Conservation (phyloP, 2,329 filamentous ascomycete genomes). For the Alternaria burnsii region DNA sequence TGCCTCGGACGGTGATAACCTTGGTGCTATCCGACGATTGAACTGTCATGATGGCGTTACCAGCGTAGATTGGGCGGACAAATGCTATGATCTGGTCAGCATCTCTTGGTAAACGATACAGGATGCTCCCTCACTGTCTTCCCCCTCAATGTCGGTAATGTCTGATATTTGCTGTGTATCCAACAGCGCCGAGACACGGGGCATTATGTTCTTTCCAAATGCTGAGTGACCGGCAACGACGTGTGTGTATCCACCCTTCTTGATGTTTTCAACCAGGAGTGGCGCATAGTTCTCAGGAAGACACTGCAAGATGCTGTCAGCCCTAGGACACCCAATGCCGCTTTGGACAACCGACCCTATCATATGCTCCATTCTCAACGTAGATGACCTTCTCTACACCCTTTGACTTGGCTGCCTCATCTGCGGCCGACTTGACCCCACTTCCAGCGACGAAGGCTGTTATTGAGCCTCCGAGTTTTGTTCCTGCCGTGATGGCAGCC, state of each 20-base stretch:
- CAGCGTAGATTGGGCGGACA: constrained; percentile 94
- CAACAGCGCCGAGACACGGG: constrained; percentile 87
- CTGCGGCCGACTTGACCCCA: constrained; percentile 77
- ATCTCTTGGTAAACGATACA: not conserved
- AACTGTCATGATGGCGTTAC: constrained; percentile 95
- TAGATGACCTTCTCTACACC: constrained; percentile 91
- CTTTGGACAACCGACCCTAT: constrained; percentile 69
- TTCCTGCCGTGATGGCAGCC: constrained; percentile 84
- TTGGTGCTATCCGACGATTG: constrained; percentile 88
- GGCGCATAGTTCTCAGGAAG: constrained; percentile 95
- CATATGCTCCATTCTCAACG: constrained; percentile 88
- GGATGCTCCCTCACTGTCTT: constrained; percentile 72
- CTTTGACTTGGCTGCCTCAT: constrained; percentile 86
- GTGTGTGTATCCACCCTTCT: constrained; percentile 93
- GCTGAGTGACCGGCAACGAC: constrained; percentile 90
- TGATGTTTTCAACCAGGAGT: constrained; percentile 93
- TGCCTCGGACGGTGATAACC: constrained; percentile 90
- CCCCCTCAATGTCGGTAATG: constrained; percentile 83
- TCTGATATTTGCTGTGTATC: constrained; percentile 95
- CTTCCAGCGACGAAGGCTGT: constrained; percentile 88
- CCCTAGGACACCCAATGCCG: no score
- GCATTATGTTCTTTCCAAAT: constrained; percentile 95
- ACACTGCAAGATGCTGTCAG: constrained; percentile 59
- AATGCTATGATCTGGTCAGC: constrained; percentile 65
- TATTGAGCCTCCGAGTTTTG: constrained; percentile 83